phyloP scores from a whole-genome alignment of 208 protist species.

The Acanthamoeba culbertsoni region DNA sequence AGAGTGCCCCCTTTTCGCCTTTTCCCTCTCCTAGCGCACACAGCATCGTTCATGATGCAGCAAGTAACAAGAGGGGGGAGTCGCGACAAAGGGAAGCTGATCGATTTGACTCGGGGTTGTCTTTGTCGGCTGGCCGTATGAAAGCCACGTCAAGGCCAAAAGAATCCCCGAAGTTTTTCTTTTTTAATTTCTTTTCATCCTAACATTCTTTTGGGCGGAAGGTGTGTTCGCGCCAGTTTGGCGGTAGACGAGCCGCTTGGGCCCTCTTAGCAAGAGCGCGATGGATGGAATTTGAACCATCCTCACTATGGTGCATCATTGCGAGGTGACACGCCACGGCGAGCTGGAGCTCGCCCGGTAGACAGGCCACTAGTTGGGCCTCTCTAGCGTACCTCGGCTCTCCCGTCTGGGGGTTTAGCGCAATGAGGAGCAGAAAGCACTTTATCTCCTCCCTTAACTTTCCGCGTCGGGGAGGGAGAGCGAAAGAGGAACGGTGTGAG shows the following conservation, averaged over 20 bases:
- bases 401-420: background rate
- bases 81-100: no score
- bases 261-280: background rate
- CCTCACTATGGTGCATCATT: background rate
- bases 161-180: no score
- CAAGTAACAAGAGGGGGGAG: no score
- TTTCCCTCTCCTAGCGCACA: no score
- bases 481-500: background rate
- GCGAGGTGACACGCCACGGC: background rate
- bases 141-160: no score
- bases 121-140: no score
- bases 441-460: background rate
- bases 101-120: no score
- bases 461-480: background rate
- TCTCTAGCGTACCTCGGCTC: background rate
- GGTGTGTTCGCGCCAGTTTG: background rate
- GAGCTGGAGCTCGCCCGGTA: background rate
- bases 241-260: background rate
- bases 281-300: no score
- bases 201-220: no score
- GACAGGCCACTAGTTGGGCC: background rate
- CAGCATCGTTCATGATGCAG: no score
- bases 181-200: no score
- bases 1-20: no score
- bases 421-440: background rate